Conservation (phyloP, 768 basidiomycete species). For the Mycena alexandri region DNA sequence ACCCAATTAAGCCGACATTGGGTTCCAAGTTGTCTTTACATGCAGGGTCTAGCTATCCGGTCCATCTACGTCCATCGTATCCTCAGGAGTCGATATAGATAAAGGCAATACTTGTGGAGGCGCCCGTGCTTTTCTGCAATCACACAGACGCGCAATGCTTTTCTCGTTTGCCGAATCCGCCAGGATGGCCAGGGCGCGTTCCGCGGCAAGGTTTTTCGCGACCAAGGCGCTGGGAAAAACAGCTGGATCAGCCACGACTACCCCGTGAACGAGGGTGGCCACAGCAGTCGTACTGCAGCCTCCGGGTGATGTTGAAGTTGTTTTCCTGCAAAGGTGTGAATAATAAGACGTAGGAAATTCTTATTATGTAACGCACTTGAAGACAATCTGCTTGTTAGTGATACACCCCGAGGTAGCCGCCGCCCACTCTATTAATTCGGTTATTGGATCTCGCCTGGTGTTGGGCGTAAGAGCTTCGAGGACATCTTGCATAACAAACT, state of each 20-base stretch:
- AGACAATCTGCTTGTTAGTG: constrained; percentile 46
- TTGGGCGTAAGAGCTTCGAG: constrained; percentile 70
- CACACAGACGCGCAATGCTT: constrained; percentile 56
- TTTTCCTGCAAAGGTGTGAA: constrained; percentile 9
- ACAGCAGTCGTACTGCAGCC: constrained; percentile 54
- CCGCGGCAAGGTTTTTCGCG: constrained; percentile 78
- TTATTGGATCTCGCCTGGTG: constrained; percentile 78
- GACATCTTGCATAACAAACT: constrained; percentile 76
- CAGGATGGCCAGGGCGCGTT: constrained; percentile 68
- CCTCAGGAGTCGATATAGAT: too few species aligned
- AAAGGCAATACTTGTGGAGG: too few species aligned
- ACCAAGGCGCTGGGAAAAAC: constrained; percentile 67
- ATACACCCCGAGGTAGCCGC: constrained; percentile 70
- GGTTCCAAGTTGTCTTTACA: too few species aligned
- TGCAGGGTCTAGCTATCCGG: too few species aligned
- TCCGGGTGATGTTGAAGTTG: neutral
- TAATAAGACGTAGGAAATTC: constrained; percentile 2
- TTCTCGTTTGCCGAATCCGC: constrained; percentile 60
- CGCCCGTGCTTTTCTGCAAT: constrained; percentile 42
- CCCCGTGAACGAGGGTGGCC: constrained; percentile 70
- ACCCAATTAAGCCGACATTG: too few species aligned
- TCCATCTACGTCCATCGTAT: too few species aligned
- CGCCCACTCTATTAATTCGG: constrained; percentile 78
- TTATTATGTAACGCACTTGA: constrained; percentile 4
- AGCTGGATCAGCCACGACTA: constrained; percentile 70